A percentile compares a stretch with the other conserved stretches of the same genome.
These are phyloP conservation scores for Chlorella sp. DNA, from an alignment of 139 green algal genomes.

Conservation along the genomic window DNA sequence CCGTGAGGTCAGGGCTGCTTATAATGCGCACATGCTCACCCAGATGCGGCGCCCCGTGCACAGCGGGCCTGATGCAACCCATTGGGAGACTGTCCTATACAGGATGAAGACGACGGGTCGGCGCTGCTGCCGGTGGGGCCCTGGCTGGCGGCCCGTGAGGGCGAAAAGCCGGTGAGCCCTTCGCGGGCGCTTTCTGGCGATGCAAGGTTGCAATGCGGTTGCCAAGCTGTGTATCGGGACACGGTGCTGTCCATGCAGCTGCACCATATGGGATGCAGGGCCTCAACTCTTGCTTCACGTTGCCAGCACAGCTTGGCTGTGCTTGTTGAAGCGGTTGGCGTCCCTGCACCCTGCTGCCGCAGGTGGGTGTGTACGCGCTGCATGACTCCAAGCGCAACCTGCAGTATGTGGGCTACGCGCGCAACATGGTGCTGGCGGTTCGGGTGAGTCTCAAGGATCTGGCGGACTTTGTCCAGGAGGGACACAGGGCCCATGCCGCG, in stretches of 20 bases:
- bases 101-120: conserved; percentile 85
- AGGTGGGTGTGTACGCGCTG: conserved; percentile 83
- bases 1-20: conserved; percentile 36
- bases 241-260: too few species aligned
- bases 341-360: too few species aligned
- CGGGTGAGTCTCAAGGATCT: neutral
- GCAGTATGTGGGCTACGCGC: conserved; percentile 87
- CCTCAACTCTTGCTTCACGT: too few species aligned
- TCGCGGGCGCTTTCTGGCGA: too few species aligned
- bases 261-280: too few species aligned
- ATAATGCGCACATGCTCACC: neutral
- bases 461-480: neutral
- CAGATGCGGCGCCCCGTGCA: neutral
- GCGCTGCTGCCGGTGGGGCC: conserved; percentile 59
- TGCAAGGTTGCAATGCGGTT: too few species aligned
- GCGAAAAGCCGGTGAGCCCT: conserved; percentile 61
- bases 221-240: too few species aligned
- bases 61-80: neutral
- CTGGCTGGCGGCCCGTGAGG: conserved; percentile 69
- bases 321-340: too few species aligned
- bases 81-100: neutral
- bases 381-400: conserved; percentile 68
- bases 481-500: neutral
- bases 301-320: too few species aligned
- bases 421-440: conserved; percentile 84